phyloP scores from a whole-genome alignment of 1,284 basidiomycete genomes.

The Ganoderma meredithae region DNA sequence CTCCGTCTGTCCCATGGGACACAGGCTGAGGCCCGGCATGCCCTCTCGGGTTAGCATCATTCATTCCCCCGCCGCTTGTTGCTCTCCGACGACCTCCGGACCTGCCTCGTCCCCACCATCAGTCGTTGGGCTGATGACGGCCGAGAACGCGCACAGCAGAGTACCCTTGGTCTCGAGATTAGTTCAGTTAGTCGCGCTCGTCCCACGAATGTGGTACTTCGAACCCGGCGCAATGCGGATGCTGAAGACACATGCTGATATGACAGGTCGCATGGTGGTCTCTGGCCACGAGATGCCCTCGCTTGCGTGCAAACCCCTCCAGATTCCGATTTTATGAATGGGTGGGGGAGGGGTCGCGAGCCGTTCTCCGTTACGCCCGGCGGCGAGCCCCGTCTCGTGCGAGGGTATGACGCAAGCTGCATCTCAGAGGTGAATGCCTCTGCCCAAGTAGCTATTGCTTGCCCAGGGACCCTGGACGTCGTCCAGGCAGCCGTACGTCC shows the following conservation, averaged over 20 bases:
- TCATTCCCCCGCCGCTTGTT: background rate
- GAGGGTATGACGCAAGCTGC: conserved; percentile 2
- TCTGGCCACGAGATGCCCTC: background rate
- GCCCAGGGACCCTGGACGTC: background rate
- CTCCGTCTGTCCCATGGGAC: conserved; percentile 3
- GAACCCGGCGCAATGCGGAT: conserved; percentile 2
- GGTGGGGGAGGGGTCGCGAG: background rate
- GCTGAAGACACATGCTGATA: background rate
- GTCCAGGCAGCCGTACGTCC: background rate
- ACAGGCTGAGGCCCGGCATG: background rate
- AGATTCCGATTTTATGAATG: background rate
- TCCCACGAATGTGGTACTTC: background rate
- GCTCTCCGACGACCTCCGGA: background rate
- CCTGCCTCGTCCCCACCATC: background rate
- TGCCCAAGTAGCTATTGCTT: background rate
- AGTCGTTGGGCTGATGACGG: background rate
- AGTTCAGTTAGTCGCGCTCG: background rate
- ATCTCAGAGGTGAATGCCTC: background rate
- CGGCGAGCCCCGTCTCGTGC: conserved; percentile 2
- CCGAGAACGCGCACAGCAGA: background rate
- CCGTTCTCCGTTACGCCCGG: conserved; percentile 4
- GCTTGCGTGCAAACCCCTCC: background rate
- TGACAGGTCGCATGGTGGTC: background rate
- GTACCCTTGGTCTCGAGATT: background rate
- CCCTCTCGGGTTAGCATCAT: conserved; percentile 8